phyloP scores from a whole-genome alignment of 768 basidiomycete genomes.

The Kwoniella sp. region DNA sequence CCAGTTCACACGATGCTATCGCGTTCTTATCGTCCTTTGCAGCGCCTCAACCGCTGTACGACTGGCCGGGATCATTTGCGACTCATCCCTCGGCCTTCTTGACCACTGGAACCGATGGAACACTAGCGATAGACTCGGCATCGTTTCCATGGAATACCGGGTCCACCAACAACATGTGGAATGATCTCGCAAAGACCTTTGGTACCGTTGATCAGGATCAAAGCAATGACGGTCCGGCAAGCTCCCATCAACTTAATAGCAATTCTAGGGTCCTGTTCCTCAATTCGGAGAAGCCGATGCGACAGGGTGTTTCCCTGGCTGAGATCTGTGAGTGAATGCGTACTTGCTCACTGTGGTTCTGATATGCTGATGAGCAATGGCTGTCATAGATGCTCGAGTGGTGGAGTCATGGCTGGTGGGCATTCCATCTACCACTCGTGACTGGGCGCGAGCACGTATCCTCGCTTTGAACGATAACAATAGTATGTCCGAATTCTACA shows the following conservation, averaged over 20 bases:
- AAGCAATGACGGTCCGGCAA: not conserved
- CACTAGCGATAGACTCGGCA: conserved; percentile 12
- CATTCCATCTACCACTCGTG: conserved; percentile 25
- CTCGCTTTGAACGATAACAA: conserved; percentile 26
- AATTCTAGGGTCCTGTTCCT: conserved; percentile 26
- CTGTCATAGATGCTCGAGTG: conserved; percentile 30
- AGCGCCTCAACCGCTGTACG: conserved; percentile 12
- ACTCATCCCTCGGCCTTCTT: conserved; percentile 14
- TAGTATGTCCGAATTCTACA: conserved; percentile 8
- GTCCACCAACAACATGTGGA: conserved; percentile 10
- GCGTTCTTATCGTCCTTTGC: not conserved
- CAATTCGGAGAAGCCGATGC: conserved; percentile 19
- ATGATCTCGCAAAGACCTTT: conserved; percentile 11
- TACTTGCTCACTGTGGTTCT: not conserved
- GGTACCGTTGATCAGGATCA: not conserved
- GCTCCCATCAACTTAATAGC: conserved; percentile 11
- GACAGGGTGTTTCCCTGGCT: conserved; percentile 31
- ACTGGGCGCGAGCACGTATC: conserved; percentile 26
- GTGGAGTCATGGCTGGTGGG: conserved; percentile 36
- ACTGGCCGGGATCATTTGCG: conserved; percentile 13
- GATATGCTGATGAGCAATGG: not conserved
- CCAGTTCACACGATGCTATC: not conserved
- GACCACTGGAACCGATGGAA: conserved; percentile 12
- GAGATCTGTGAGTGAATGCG: conserved; percentile 27
- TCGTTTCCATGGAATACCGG: conserved; percentile 13